These are phyloP conservation scores for Cardamine resedifolia DNA, from an alignment of 345 rosid genomes.

Conservation along the genomic window DNA sequence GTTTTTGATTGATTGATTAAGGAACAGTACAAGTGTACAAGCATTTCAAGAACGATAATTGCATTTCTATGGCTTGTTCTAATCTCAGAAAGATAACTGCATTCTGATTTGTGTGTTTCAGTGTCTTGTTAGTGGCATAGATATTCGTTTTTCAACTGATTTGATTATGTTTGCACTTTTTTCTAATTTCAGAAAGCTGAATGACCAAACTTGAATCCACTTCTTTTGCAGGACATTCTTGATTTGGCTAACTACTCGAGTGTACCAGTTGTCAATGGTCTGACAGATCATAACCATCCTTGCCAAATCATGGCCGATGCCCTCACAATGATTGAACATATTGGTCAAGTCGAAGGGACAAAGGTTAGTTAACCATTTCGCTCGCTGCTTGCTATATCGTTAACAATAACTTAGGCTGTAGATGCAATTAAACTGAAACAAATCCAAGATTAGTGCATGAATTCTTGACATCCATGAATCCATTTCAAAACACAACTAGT, in stretches of 20 bases:
- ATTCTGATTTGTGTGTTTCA: background rate
- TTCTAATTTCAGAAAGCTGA: background rate
- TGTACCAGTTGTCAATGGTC: constrained; percentile 88
- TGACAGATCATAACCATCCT: constrained; percentile 94
- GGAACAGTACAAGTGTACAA: background rate
- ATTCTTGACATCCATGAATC: background rate
- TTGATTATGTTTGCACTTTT: background rate
- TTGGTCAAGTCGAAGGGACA: constrained; percentile 85
- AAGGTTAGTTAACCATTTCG: constrained; percentile 51
- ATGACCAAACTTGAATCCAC: background rate
- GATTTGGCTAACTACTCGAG: constrained; percentile 83
- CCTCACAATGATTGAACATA: constrained; percentile 87
- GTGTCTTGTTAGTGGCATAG: constrained; percentile 1
- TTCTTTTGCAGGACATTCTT: constrained; percentile 66
- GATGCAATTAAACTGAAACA: background rate
- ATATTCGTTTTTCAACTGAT: background rate
- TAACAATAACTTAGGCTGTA: background rate
- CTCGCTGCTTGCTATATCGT: background rate
- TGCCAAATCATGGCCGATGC: constrained; percentile 99
- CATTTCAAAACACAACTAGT: background rate
- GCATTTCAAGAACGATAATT: background rate
- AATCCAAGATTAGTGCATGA: background rate
- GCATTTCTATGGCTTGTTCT: background rate
- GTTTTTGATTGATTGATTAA: constrained; percentile 34
- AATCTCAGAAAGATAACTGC: background rate